Conservation (phyloP, 2,329 filamentous ascomycete species). For the Calonectria pteridis region DNA sequence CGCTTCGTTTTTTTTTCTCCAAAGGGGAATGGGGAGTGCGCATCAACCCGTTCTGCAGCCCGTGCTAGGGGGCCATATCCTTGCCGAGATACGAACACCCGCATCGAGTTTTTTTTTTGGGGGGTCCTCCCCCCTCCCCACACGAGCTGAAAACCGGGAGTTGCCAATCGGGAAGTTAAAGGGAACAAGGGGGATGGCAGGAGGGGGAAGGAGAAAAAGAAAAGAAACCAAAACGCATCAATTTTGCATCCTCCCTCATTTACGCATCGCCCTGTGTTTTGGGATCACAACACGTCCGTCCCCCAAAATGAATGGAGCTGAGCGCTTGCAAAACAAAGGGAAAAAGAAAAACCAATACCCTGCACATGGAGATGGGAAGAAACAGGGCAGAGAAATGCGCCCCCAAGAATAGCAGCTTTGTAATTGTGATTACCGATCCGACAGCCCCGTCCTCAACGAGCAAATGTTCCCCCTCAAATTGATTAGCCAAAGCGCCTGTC, state of each 20-base stretch:
- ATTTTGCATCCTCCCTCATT: background rate
- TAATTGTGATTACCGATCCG: slow-evolving; percentile 1
- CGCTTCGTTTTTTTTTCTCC: background rate
- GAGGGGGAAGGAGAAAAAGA: background rate
- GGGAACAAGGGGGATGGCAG: background rate
- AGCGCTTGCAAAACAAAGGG: background rate
- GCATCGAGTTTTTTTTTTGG: slow-evolving; percentile 16
- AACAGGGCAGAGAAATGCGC: background rate
- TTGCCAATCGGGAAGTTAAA: slow-evolving; percentile 5
- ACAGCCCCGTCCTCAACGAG: background rate
- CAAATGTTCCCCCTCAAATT: background rate
- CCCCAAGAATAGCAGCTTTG: background rate
- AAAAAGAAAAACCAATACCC: background rate
- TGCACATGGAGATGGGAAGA: background rate
- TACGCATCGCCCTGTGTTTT: background rate
- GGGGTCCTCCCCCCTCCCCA: background rate
- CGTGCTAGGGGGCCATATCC: background rate
- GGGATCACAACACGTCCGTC: background rate
- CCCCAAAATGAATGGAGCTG: background rate
- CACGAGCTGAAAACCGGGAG: slow-evolving; percentile 20
- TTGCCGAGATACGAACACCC: slow-evolving; percentile 24
- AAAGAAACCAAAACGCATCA: background rate
- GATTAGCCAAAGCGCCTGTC: background rate
- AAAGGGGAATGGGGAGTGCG: background rate
- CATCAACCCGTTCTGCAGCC: slow-evolving; percentile 9